A percentile compares a stretch with the other conserved stretches of the same genome.
Evolutionary conservation across 768 basidiomycete genomes (phyloP).

Genomic region (Cyclocybe cylindracea): DNA sequence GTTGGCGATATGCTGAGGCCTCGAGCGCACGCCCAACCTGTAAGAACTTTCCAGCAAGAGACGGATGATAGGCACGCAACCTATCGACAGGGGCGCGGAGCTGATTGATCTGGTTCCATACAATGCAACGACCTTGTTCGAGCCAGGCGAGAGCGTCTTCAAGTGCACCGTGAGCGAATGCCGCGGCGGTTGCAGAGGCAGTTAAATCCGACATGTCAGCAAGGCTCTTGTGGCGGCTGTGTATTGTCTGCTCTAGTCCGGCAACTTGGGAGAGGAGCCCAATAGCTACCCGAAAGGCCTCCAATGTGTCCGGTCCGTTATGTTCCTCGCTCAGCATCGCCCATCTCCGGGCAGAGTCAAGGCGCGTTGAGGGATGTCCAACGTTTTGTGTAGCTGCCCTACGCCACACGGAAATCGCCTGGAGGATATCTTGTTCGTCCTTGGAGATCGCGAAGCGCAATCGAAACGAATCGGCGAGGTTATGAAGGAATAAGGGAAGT

Average conservation of each 20-base stretch:
- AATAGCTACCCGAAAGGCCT: slow-evolving; percentile 14
- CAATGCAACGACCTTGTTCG: slow-evolving; percentile 25
- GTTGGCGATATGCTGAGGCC: background rate
- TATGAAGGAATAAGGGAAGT: background rate
- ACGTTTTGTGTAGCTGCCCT: slow-evolving; percentile 7
- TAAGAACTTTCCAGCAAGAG: slow-evolving; percentile 1
- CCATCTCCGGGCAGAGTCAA: slow-evolving; percentile 7
- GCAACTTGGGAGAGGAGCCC: slow-evolving; percentile 16
- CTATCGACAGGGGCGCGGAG: slow-evolving; percentile 24
- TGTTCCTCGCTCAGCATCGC: background rate
- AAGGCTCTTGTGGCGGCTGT: background rate
- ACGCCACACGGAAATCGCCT: slow-evolving; percentile 13
- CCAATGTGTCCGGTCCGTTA: slow-evolving; percentile 1
- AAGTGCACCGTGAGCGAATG: background rate
- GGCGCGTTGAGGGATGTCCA: background rate
- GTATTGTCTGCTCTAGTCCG: slow-evolving; percentile 15
- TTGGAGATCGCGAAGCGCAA: slow-evolving; percentile 11
- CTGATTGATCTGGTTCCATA: slow-evolving; percentile 21
- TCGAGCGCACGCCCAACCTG: slow-evolving; percentile 3
- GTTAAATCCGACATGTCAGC: background rate
- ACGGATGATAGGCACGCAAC: background rate
- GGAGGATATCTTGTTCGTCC: slow-evolving; percentile 2
- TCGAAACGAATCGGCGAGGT: slow-evolving; percentile 11
- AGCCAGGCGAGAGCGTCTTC: slow-evolving; percentile 21
- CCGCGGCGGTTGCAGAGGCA: background rate